phyloP scores from a whole-genome alignment of 352 stramenopile genomes.

The Pythium phragmiticola region DNA sequence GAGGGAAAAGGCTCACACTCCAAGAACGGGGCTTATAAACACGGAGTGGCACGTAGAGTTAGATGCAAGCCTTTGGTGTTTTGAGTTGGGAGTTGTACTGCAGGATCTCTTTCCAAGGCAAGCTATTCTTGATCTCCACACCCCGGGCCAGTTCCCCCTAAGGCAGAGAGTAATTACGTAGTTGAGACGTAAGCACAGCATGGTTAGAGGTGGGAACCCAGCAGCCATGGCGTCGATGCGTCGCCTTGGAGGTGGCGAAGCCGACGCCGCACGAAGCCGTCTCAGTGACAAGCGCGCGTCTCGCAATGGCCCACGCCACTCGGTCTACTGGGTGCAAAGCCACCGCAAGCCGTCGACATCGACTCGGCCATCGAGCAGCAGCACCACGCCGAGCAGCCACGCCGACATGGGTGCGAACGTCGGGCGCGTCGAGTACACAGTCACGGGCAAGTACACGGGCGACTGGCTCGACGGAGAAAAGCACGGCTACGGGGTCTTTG shows the following conservation, averaged over 20 bases:
- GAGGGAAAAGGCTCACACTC: background rate
- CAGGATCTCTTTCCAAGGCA: too few relatives aligned
- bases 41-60: too few relatives aligned
- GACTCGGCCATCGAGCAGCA: background rate
- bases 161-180: too few relatives aligned
- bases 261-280: slow-evolving; percentile 36
- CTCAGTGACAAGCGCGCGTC: slow-evolving; percentile 51
- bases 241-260: background rate
- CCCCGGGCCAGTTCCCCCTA: too few relatives aligned
- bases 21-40: too few relatives aligned
- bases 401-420: slow-evolving; percentile 33
- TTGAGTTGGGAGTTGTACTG: too few relatives aligned
- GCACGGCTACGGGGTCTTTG: slow-evolving; percentile 89
- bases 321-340: slow-evolving; percentile 82
- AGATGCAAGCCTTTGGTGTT: too few relatives aligned
- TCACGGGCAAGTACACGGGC: slow-evolving; percentile 89
- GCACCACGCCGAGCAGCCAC: slow-evolving; percentile 9
- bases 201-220: slow-evolving; percentile 4
- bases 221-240: slow-evolving; percentile 5
- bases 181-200: background rate
- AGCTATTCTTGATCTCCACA: too few relatives aligned
- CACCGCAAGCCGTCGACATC: slow-evolving; percentile 36
- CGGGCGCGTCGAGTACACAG: slow-evolving; percentile 53
- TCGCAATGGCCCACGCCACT: slow-evolving; percentile 65
- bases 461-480: slow-evolving; percentile 93